Evolutionary conservation across 148 eudicot species (phyloP), one percentile per base, ranked within the genome.

Genomic region (Spergularia bocconei): DNA sequence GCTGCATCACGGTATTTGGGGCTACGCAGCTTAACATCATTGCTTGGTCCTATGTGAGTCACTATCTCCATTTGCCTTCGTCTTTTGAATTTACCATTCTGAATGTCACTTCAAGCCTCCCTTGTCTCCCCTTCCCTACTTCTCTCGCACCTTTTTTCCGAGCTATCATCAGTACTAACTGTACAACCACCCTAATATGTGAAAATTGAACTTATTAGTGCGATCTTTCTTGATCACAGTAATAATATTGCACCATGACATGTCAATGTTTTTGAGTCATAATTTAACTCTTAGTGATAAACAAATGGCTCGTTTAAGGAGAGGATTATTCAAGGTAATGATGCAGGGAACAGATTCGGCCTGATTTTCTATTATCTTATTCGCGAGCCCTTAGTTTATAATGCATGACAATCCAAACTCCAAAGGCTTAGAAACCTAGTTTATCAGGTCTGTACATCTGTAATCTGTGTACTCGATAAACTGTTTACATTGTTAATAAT

Each of bases 11-110:
- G 86, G 15, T 87, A 82, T 75, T 64, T 91, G 85, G 96, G 96
- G 47, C 62, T 91, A 23, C 83, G 88, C 80, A 85, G 91, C 79
- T 55, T 91, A 84, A 68, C 86, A 76, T 71, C 81, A 60, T 83
- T 91, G 73, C 75, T 86, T 79, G 93, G 96, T 62, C 93, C 96
- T 56, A 67, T 91, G 96, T 91, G 85, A 67, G 80, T 60, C 64
- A 79, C 73, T 59, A 44, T 70, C 63, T 62, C 67, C n/a, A 25
- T 63, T 16, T 63, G 12, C 13, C 36, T 39, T 70, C 57, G 3
- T 36, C 55, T 56, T 47, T 77, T 62, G 19, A 33, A 10, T 67
- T 61, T 13, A 9, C 66, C 11, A 19, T 56, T 47, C 20, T 23
- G 20, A 0, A 29, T 44, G 48, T 44, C 48, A 23, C 21, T 47